Base-by-base conservation (phyloP, 345 rosid species). In the Acer negundo region DNA sequence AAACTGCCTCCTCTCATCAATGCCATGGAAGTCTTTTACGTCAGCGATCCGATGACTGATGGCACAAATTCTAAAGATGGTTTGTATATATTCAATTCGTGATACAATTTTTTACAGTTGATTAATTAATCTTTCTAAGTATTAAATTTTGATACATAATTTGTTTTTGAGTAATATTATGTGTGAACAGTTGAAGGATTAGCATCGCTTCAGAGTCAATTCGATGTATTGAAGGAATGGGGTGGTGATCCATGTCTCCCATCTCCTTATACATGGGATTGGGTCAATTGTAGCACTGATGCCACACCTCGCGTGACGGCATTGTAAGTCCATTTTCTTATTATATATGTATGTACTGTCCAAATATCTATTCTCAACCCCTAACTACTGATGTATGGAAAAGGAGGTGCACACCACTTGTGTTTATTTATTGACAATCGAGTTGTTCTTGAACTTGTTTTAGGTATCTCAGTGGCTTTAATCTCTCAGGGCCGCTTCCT, bases 241-340 rank as follows among this genome's bases (percentile, higher is more conserved):
- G 64, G 67, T n/a, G 87, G 88, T n/a, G 90, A 87, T 69, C 90
- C 88, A 17, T 87, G 88, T 62, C 87, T 87, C 35, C 88, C 90
- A n/a, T 68, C 81, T 2, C 69, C 84, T 11, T 85, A 78, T 71
- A 51, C 82, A 66, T 84, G 90, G 90, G 88, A 87, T 11, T 85
- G 88, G 90, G 64, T 85, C 69, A 82, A 80, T 64, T 87, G 90
- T 7, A 82, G 76, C 46, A 4, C 70, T 55, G 83, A 26, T 72
- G 73, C 72, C 69, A 66, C 62, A 1, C 86, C 87, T 70, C 81
- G 88, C 22, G 74, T 83, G n/a, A 87, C 88, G 9, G 87, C 84
- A 72, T 56, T 87, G 90, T 87, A 82, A 72, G 69, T 66, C 58
- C n/a, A 12, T 72, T 38, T 53, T 40, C 12, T 72, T 16, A 7